phyloP scores from a whole-genome alignment of 768 basidiomycete species.

The Hydnum rufescens region DNA sequence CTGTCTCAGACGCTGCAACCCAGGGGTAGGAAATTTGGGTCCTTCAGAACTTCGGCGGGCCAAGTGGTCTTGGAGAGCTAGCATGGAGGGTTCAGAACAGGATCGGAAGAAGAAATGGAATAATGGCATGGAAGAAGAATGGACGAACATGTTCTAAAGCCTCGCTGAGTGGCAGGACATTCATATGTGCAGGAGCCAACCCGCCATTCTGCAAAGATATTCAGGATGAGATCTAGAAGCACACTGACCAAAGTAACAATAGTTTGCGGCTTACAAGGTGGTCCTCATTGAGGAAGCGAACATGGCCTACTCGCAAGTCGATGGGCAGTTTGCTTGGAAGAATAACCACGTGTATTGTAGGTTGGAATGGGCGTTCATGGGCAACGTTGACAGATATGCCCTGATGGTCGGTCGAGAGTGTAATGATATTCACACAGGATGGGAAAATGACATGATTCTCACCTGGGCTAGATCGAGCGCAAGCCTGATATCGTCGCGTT shows the following conservation, averaged over 20 bases:
- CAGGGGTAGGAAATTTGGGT: neutral
- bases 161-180: slow-evolving; percentile 37
- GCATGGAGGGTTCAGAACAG: too few species aligned
- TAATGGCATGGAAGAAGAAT: too few species aligned
- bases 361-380: slow-evolving; percentile 39
- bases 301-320: slow-evolving; percentile 38
- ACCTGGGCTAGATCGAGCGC: slow-evolving; percentile 42
- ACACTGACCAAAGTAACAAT: too few species aligned
- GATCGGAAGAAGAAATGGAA: too few species aligned
- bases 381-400: slow-evolving; percentile 34
- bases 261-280: slow-evolving; percentile 27
- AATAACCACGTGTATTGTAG: slow-evolving; percentile 52
- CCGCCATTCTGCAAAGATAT: slow-evolving; percentile 25
- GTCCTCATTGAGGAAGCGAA: slow-evolving; percentile 50
- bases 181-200: slow-evolving; percentile 53
- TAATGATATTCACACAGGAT: neutral
- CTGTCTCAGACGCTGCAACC: neutral
- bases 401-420: slow-evolving; percentile 26
- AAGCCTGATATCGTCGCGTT: slow-evolving; percentile 37
- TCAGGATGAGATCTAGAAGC: neutral
- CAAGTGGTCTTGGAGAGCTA: neutral
- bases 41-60: neutral
- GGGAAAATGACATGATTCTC: slow-evolving; percentile 8
- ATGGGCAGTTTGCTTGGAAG: slow-evolving; percentile 55
- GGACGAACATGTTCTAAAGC: slow-evolving; percentile 42